These are phyloP conservation scores for Pulveroboletus frians DNA, from an alignment of 768 basidiomycete genomes.

Conservation along the genomic window DNA sequence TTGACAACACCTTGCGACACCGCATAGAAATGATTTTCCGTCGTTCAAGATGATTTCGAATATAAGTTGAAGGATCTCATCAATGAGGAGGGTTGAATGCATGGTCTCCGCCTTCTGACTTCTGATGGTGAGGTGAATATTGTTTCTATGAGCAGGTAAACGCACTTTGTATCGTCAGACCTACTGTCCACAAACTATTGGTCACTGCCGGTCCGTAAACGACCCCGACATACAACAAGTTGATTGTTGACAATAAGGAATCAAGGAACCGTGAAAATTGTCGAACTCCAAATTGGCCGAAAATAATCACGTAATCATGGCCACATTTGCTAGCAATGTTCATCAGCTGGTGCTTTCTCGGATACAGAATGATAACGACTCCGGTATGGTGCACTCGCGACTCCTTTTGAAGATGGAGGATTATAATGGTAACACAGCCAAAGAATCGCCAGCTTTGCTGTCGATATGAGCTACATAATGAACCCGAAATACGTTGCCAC, in stretches of 20 bases:
- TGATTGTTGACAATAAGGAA: not conserved
- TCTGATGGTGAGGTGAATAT: not conserved
- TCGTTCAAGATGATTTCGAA: constrained; percentile 32
- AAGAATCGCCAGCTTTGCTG: not conserved
- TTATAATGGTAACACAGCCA: not conserved
- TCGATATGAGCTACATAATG: constrained; percentile 10
- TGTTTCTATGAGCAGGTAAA: not conserved
- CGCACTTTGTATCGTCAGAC: constrained; percentile 3
- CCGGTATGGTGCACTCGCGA: not conserved
- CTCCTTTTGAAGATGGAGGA: not conserved
- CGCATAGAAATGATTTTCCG: constrained; percentile 29
- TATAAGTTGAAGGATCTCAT: constrained; percentile 45
- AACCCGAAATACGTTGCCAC: constrained; percentile 4
- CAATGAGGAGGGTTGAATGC: constrained; percentile 43
- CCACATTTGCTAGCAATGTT: not conserved
- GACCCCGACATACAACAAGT: not conserved
- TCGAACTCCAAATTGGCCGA: constrained; percentile 12
- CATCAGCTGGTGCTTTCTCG: not conserved
- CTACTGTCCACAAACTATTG: not conserved
- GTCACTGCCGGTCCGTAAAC: not conserved
- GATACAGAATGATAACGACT: not conserved
- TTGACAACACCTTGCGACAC: constrained; percentile 38
- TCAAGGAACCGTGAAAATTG: constrained; percentile 11
- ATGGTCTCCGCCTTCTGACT: constrained; percentile 21
- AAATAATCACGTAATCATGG: constrained; percentile 7